Conservation (phyloP, 2,329 filamentous ascomycete species). For the Xylaria arbuscula region DNA sequence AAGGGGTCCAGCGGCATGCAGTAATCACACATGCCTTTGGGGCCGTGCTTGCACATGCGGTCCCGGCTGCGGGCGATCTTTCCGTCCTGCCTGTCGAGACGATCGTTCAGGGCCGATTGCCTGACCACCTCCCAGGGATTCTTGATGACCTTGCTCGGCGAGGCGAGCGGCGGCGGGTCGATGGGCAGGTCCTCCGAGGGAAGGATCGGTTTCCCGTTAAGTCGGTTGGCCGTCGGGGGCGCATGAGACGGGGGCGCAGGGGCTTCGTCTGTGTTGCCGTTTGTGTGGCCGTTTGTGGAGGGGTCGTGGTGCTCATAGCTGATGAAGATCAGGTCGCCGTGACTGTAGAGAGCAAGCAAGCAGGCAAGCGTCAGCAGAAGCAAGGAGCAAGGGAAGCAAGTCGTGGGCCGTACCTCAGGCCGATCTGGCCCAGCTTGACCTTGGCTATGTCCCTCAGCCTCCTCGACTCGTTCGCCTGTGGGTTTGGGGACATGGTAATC, state of each 20-base stretch:
- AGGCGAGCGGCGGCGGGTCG: slow-evolving; percentile 66
- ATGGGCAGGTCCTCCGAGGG: slow-evolving; percentile 75
- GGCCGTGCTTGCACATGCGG: slow-evolving; percentile 87
- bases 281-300: slow-evolving; percentile 13
- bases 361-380: background rate
- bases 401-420: slow-evolving; percentile 61
- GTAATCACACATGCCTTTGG: slow-evolving; percentile 99
- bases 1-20: slow-evolving; percentile 98
- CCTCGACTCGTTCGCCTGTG: slow-evolving; percentile 68
- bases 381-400: slow-evolving; percentile 31
- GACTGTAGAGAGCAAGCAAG: slow-evolving; percentile 60
- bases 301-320: slow-evolving; percentile 72
- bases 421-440: slow-evolving; percentile 68
- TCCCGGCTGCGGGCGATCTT: slow-evolving; percentile 58
- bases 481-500: slow-evolving; percentile 71
- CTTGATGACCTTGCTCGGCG: slow-evolving; percentile 72
- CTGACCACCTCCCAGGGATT: slow-evolving; percentile 94
- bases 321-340: slow-evolving; percentile 92
- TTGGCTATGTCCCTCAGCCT: slow-evolving; percentile 67
- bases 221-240: slow-evolving; percentile 65
- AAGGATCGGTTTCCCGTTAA: slow-evolving; percentile 81
- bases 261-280: slow-evolving; percentile 51
- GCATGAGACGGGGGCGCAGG: slow-evolving; percentile 50
- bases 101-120: slow-evolving; percentile 88
- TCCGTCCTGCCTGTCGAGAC: slow-evolving; percentile 86